These are phyloP conservation scores for Pueraria montana DNA, from an alignment of 306 rosid genomes.

Conservation along the genomic window DNA sequence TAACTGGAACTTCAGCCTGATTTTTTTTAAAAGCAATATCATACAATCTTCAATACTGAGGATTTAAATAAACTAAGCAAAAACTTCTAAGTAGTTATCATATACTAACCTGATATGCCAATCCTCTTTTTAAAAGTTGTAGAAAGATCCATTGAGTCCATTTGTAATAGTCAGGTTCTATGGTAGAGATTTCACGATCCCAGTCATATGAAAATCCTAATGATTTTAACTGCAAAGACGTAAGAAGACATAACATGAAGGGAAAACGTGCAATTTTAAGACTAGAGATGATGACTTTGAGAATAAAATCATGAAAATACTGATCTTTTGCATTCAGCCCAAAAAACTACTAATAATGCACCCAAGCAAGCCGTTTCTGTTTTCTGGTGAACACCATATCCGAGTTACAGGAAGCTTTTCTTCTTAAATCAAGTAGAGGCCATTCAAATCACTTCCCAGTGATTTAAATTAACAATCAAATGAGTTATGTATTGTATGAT, in stretches of 20 bases:
- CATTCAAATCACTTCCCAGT: conserved; percentile 22
- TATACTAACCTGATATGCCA: conserved; percentile 88
- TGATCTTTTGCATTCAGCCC: conserved; percentile 16
- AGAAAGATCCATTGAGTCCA: conserved; percentile 99
- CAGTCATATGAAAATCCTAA: conserved; percentile 97
- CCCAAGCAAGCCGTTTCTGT: conserved; percentile 2
- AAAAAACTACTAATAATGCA: conserved; percentile 11
- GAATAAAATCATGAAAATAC: background rate
- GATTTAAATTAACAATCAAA: conserved; percentile 31
- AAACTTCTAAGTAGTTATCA: conserved; percentile 37
- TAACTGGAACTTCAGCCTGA: conserved; percentile 99
- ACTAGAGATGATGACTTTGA: background rate
- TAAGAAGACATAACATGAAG: conserved; percentile 48
- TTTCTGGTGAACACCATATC: conserved; percentile 23
- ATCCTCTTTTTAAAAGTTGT: conserved; percentile 89
- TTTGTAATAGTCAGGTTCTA: conserved; percentile 90
- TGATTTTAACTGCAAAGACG: conserved; percentile 81
- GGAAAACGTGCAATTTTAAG: conserved; percentile 39
- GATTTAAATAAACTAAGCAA: conserved; percentile 34
- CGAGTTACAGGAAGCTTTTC: conserved; percentile 12
- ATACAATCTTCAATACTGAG: conserved; percentile 33
- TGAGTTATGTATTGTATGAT: conserved; percentile 3
- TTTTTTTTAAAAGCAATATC: conserved; percentile 35
- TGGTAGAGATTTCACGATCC: conserved; percentile 97
- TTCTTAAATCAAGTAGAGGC: conserved; percentile 24